Base-by-base conservation (phyloP, 225 moss, liverwort and hornwort genomes). In the Ulota crispa region DNA sequence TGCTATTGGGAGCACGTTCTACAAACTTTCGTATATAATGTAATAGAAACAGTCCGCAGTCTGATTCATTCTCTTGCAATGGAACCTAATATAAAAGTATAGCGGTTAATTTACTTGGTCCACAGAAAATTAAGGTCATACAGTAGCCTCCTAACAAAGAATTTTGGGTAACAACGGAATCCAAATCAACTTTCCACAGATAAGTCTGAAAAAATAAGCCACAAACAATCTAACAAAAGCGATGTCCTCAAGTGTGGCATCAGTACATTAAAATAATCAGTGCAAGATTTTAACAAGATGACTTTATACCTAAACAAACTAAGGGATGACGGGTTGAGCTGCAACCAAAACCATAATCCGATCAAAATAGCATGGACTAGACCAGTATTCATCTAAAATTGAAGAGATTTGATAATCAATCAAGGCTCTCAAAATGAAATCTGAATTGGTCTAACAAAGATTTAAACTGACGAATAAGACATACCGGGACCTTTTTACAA, bases 11-110 rank as follows among this genome's bases (percentile, higher is more conserved):
- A 63, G 97, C 91, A 63, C 86, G 81, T 65, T 89, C 89, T 50
- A 94, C 84, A 78, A 97, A 97, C 52, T 83, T 83, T 72, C 92
- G 83, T 42, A 97, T 91, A 69, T 97, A 97, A 43, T 95, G 95
- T 8, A 97, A 86, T 70, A 97, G 86, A 86, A 95, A 95, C 45
- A 97, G 90, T 65, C 95, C 97, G 75, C 97, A 97, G 77, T 97
- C 97, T 56, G 95, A 95, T 79, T 97, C 97, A 80, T 97, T 97
- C 60, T 95, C 95, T 87, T 97, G 97, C 79, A 93, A 87, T 68
- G 97, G 97, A 78, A 92, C 96, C 96, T 96, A 83, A 60, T 62
- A 72, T 47, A 66, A 78, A 9, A 84, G 34, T 60, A 55, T n/a
- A 54, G 47, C 68, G 15, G 37, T n/a, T 73, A 73, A 72, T 45